Evolutionary conservation across 768 basidiomycete species (phyloP), one percentile per base, ranked within the genome.

Genomic region (Suillus hirtellus): DNA sequence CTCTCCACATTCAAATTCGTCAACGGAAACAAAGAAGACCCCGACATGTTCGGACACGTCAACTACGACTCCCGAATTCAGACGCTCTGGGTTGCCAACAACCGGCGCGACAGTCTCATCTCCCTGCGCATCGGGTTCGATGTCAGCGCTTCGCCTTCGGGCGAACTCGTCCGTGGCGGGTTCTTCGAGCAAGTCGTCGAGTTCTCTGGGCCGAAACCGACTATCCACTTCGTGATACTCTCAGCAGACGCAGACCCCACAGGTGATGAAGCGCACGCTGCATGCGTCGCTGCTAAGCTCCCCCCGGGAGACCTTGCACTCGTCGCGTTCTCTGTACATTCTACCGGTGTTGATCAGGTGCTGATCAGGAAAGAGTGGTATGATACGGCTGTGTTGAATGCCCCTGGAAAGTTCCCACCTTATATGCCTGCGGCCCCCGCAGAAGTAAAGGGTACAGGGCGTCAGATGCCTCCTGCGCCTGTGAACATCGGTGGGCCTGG

Each of bases 261-360:
- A 62, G 92, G 91, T 15, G 88, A 90, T 60, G 92, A 93, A 73
- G 90, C 92, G 0, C 86, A 89, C 69, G 92, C 92, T 11, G 92
- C 92, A 7, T 93, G 92, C 66, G 81, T 91, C 24, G 92, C 92
- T 3, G 92, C 92, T 3, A 93, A 93, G 70, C 81, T 93, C 6
- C 80, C 83, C 7, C 86, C 88, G 1, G 89, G 89, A 46, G 89
- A 93, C 66, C 79, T 93, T 43, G 90, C 92, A 31, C 80, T 95
- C 59, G 90, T 93, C 6, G 92, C 90, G 37, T 95, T 93, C 77
- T 91, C 90, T 2, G 92, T 95, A n/a, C 93, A 94, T 71, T 88
- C 90, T 19, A 86, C 84, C n/a, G 93, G 93, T 43, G 93, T 95
- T 15, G 93, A 95, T 71, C 93, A 95, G 71, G 86, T 95, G 35